Base-by-base conservation (phyloP, 306 rosid species). In the Dicorynia guianensis region DNA sequence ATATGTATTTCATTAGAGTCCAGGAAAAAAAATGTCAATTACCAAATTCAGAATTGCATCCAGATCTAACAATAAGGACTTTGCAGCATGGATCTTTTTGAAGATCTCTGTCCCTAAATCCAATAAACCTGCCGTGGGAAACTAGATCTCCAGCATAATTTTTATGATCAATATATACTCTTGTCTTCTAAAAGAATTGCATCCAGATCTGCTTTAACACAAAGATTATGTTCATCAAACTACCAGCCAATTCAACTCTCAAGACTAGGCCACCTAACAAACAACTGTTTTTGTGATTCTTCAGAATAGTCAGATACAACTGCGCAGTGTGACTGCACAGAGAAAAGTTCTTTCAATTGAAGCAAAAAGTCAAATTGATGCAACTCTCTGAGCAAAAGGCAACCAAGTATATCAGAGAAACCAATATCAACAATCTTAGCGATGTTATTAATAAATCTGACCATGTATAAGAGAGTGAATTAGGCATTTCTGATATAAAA, bases 231-330 rank as follows among this genome's bases (percentile, higher is more conserved):
- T 34, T 53, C 63, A 54, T 47, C 53, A 44, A 65, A 50, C 35
- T 56, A 40, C 50, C 49, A 19, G 35, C 13, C 72, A 18, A 78
- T 74, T 20, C 61, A 67, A 76, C 42, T 57, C 54, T 50, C 70
- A 44, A 17, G 71, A 40, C 25, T 8, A 30, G 52, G 25, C 60
- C 67, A 60, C 46, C 67, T 18, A 69, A 64, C 74, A 52, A 69
- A 64, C 74, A 52, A 19, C 1, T 12, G 18, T 67, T 7, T 48
- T 38, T 13, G 72, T 46, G 11, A 66, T 71, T 40, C 74, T 43
- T 42, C 49, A 34, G 3, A 69, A 35, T 14, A 25, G 49, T 59
- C 17, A 43, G 46, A 77, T 50, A 55, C 25, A 67, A 73, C 38
- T 44, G 35, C 35, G 20, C 53, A 42, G 9, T 8, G 30, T 25